Base-by-base conservation (phyloP, 2,329 filamentous ascomycete species). In the Epicoccum sorghinum region DNA sequence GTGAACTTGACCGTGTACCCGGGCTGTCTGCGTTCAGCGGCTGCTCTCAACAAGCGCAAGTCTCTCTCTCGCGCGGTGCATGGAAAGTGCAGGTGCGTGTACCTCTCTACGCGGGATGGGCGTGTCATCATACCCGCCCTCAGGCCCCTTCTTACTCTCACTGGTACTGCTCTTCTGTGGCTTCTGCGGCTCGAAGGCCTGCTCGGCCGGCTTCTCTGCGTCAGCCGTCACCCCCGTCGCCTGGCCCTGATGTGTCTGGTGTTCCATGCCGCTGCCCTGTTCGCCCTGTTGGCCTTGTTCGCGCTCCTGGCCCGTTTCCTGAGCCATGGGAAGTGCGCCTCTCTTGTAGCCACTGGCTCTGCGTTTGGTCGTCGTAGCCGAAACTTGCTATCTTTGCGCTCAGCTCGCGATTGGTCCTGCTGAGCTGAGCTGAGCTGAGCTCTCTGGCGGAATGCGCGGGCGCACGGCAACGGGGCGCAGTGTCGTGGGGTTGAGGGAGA, bases 1-100 rank as follows among this genome's bases (percentile, higher is more conserved):
- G 86, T 92, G 77, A 98, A 88, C 70, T 88, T 89, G 60, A 97
- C 72, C 0, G 91, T 96, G 76, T 89, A 97, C 24, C 93, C 92
- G 7, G 88, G 86, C 7, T 88, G 87, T 4, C 86, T 29, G 42
- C 40, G 46, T 55, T 55, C 52, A 55, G 52, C 52, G 30, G 25
- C 29, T 24, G 29, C 18, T 24, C 18, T 14, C 22, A 13, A 6
- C 22, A 13, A 6, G 49, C 14, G 49, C 33, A 23, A 10, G 7
- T 12, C 18, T 36, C 8, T 14, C n/a, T 4, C 29, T 30, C 3
- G 18, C 18, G 18, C 18, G 2, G 14, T 10, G 43, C 24, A 18
- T 29, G 14, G 9, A 7, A 24, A 8, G 22, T 18, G 39, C 4
- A 29, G 18, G 25, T 33, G 23, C 27, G 12, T 23, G 30, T 55